Base-by-base conservation (phyloP, 108 stramenopile genomes). In the Nannochloropsis granulata region DNA sequence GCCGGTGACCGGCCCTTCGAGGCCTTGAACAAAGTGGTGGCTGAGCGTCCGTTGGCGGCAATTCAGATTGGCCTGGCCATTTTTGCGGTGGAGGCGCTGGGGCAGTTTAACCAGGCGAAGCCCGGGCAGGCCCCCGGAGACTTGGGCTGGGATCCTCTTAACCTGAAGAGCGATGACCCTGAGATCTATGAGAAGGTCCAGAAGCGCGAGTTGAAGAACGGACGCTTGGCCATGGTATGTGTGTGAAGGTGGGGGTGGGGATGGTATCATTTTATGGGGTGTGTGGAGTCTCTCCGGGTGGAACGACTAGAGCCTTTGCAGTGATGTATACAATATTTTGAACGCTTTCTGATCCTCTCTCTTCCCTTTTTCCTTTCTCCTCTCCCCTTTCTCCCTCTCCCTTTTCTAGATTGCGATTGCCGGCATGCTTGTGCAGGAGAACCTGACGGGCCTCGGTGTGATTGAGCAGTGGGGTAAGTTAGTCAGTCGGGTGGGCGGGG, bases 141-240 rank as follows among this genome's bases (percentile, higher is more conserved):
- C 82, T 85, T 88, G 14, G 44, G 81, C 85, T 88, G 82, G 78
- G 88, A 88, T 82, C 88, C 88, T 44, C 88, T 88, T 43, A 85
- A 82, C 82, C 80, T 88, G 78, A 88, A 83, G 88, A 82, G 84
- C 26, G 42, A 26, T 12, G 43, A 81, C 85, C 78, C 82, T 24
- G 88, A 85, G 88, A 82, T 83, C 34, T 88, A 82, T 79, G 88
- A 85, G 82, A 81, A 85, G 88, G 84, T 85, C n/a, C 88, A 88
- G 85, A 82, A 83, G 43, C 78, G 88, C 46, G 88, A 88, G 85
- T 85, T 88, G 21, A 88, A 88, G 88, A 88, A 88, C 43, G 88
- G 88, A 25, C 88, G 88, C 82, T 82, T 88, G 45, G 88, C 88
- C 34, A 88, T 88, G 88, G 44, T 71, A n/a, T 2, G 56, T 71